Evolutionary conservation across 148 eudicot species (phyloP).

Genomic region (Suaeda aralocaspica): DNA sequence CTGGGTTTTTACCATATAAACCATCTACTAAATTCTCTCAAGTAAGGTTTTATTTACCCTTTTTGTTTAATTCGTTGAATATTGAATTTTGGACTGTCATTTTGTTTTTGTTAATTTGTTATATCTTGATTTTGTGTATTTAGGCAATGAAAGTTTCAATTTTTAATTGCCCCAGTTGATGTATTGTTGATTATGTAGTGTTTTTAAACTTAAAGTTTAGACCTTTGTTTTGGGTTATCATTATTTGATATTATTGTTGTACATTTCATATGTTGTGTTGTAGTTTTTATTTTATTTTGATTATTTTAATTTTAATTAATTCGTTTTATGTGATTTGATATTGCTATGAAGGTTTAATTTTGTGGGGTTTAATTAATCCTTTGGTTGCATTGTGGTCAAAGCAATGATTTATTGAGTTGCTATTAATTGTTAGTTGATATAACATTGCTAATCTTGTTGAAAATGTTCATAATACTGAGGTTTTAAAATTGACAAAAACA

Average conservation of each 20-base stretch:
- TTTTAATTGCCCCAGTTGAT: slow-evolving; percentile 9
- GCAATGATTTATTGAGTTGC: too few relatives aligned
- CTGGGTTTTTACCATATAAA: slow-evolving; percentile 37
- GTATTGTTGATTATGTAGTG: not conserved
- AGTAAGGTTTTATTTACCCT: slow-evolving; percentile 18
- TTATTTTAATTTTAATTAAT: not conserved
- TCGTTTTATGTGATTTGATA: too few relatives aligned
- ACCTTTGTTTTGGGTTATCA: not conserved
- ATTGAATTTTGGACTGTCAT: not conserved
- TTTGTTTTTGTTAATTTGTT: not conserved
- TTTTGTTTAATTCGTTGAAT: not conserved
- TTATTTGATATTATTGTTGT: not conserved
- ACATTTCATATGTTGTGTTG: not conserved
- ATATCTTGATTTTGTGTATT: not conserved
- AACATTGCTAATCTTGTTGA: not conserved
- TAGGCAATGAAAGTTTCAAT: not conserved
- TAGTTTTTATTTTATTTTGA: not conserved
- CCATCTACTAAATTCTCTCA: slow-evolving; percentile 25
- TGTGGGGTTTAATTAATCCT: too few relatives aligned
- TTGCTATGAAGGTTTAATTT: too few relatives aligned
- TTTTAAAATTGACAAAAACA: too few relatives aligned
- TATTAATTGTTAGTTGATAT: too few relatives aligned
- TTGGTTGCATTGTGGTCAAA: too few relatives aligned
- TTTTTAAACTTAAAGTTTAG: not conserved
- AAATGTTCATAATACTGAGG: not conserved